Base-by-base conservation (phyloP, 176 grass and related monocot genomes). In the Saccharum officinarum region DNA sequence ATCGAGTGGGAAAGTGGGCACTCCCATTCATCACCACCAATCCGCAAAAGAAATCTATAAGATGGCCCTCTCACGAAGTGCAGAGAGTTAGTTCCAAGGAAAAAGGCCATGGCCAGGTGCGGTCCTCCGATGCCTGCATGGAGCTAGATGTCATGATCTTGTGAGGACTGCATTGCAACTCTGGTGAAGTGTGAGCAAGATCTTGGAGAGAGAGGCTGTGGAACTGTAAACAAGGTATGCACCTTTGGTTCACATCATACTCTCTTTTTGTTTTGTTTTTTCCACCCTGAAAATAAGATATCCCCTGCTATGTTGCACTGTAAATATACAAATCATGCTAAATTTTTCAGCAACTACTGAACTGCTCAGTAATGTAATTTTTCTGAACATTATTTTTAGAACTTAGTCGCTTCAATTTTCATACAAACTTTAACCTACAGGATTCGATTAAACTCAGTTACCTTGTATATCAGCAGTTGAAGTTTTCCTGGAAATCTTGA, bases 1-100 rank as follows among this genome's bases (percentile, higher is more conserved):
- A 92, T 82, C 49, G 88, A 89, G 90, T 91, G 71, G 83, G 82
- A 74, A 88, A 92, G 86, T 86, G 77, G 83, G 69, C 88, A 71
- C 84, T 76, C 84, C 42, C 87, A 75, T 72, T 81, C 78, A 77
- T 69, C 78, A 73, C 64, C 86, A 86, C 55, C 86, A 73, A 84
- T 88, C 73, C 73, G 63, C 17, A 87, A 86, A 85, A 86, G 34
- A 84, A 36, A 86, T 83, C 75, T 92, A 95, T 92, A 88, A 76
- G 80, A 90, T 67, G 13, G 5, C 11, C 82, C 78, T 83, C 73
- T 61, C 23, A 9, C 31, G 9, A 17, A 7, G 25, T 10, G 61
- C 38, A 75, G 82, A 88, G 87, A 79, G 75, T 88, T 90, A 79
- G 75, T 88, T 90, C 68, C n/a, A 69, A 86, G 49, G 37, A 88